Evolutionary conservation across 2,329 filamentous ascomycete genomes (phyloP), one percentile per base, ranked within the genome.

Genomic region (Aspergillus pseudotamarii): DNA sequence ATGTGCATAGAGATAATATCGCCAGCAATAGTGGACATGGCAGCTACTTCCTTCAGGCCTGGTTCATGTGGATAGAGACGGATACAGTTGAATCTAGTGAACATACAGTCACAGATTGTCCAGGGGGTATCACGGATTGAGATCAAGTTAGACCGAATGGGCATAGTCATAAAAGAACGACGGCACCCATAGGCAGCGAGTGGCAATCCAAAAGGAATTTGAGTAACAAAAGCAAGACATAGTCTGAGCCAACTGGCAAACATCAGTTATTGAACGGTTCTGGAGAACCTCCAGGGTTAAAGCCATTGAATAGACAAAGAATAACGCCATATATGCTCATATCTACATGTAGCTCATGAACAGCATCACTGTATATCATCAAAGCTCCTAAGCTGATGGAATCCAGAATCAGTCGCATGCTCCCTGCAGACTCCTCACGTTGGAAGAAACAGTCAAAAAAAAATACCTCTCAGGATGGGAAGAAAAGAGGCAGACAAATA

Each of bases 271-370:
- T 65, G 64, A 66, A 69, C 66, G 69, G 62, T 60, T 68, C 63
- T 68, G 60, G 56, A 64, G 19, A 23, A 65, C 46, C 59, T 38
- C 45, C 56, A 59, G 55, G 54, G 61, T 59, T 56, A 69, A 64
- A 67, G 61, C 59, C 64, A 68, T 66, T 63, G 64, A 68, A 64
- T 63, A 71, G 61, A 68, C 69, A 71, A 64, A 64, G 51, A 64
- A 68, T 62, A 76, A 76, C 74, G 73, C 77, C 76, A 66, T 69
- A 71, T 70, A 78, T 78, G 76, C 76, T 76, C 72, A 74, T 77
- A 78, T 78, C 75, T 78, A 78, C 76, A 78, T 74, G 68, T 70
- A 73, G 61, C 63, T 72, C 73, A 70, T 76, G 58, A 65, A 64
- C 72, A 69, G 68, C 70, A 72, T 73, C 70, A 72, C 67, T 72